Conservation (phyloP, 768 basidiomycete genomes). For the Macrocybe gigantea region DNA sequence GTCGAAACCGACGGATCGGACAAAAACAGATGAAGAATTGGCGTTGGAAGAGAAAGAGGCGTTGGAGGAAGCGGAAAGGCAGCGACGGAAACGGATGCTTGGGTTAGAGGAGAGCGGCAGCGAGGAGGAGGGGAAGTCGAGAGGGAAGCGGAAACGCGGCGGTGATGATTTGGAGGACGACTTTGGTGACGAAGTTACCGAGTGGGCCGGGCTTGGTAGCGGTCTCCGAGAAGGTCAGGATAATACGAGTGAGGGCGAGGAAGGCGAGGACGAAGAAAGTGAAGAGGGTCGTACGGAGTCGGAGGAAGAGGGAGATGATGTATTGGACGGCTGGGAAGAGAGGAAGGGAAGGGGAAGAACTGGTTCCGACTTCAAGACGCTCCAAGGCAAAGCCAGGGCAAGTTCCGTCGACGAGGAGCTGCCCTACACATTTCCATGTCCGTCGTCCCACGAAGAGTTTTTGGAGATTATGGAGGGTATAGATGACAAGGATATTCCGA, state of each 20-base stretch:
- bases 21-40: constrained; percentile 94
- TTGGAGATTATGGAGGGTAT: constrained; percentile 73
- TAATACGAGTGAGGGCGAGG: constrained; percentile 39
- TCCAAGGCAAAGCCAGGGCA: constrained; percentile 26
- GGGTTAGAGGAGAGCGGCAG: constrained; percentile 69
- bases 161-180: constrained; percentile 94
- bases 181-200: constrained; percentile 37
- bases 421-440: constrained; percentile 92
- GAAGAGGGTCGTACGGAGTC: constrained; percentile 32
- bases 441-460: constrained; percentile 81
- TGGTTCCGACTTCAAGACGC: constrained; percentile 23
- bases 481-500: constrained; percentile 66
- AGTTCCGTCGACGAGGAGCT: constrained; percentile 48
- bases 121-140: constrained; percentile 45
- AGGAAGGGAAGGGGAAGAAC: constrained; percentile 42
- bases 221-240: constrained; percentile 6
- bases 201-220: not conserved
- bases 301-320: constrained; percentile 33
- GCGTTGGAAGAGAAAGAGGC: constrained; percentile 84
- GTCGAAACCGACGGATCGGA: constrained; percentile 90
- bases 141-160: constrained; percentile 51
- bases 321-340: constrained; percentile 29
- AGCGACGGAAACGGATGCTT: constrained; percentile 75
- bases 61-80: constrained; percentile 80
- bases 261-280: constrained; percentile 22